These are phyloP conservation scores for Vanrija humicola DNA, from an alignment of 1,284 basidiomycete genomes.

Conservation along the genomic window DNA sequence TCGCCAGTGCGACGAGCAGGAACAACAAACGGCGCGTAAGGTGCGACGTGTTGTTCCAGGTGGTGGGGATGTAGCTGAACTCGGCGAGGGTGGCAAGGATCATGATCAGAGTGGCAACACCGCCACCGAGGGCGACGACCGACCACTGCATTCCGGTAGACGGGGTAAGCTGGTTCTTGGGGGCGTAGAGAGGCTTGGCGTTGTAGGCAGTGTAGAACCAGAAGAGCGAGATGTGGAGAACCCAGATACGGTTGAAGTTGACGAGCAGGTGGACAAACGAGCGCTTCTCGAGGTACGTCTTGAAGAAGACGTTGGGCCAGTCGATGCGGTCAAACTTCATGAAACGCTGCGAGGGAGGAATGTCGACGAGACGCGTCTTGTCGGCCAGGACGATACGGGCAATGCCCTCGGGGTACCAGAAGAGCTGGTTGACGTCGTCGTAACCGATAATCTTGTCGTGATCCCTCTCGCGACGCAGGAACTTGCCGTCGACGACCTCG, in stretches of 20 bases:
- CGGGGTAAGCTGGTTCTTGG: not conserved
- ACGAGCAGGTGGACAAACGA: slow-evolving; percentile 90
- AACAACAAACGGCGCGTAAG: slow-evolving; percentile 80
- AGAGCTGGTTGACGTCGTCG: slow-evolving; percentile 98
- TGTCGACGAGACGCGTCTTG: slow-evolving; percentile 86
- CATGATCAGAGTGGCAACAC: slow-evolving; percentile 87
- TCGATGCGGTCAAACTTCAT: slow-evolving; percentile 94
- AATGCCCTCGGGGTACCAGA: slow-evolving; percentile 99
- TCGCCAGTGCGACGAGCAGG: slow-evolving; percentile 73
- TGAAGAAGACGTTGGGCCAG: slow-evolving; percentile 92
- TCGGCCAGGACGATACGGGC: slow-evolving; percentile 83
- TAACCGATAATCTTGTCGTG: slow-evolving; percentile 96
- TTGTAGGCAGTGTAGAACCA: slow-evolving; percentile 95
- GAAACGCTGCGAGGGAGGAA: slow-evolving; percentile 82
- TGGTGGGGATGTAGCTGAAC: slow-evolving; percentile 92
- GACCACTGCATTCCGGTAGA: slow-evolving; percentile 74
- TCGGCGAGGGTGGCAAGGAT: slow-evolving; percentile 85
- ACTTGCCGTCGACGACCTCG: slow-evolving; percentile 93
- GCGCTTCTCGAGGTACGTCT: slow-evolving; percentile 93
- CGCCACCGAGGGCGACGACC: slow-evolving; percentile 82
- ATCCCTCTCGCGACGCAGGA: slow-evolving; percentile 86
- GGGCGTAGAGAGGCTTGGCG: slow-evolving; percentile 75
- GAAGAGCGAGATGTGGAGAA: slow-evolving; percentile 85
- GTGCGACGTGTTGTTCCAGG: slow-evolving; percentile 95
- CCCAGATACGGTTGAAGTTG: slow-evolving; percentile 98